Percentiles rank a stretch among this genome's conserved stretches.
These are phyloP conservation scores for Neofusicoccum cordaticola DNA, from an alignment of 2,329 filamentous ascomycete genomes.

Conservation along the genomic window DNA sequence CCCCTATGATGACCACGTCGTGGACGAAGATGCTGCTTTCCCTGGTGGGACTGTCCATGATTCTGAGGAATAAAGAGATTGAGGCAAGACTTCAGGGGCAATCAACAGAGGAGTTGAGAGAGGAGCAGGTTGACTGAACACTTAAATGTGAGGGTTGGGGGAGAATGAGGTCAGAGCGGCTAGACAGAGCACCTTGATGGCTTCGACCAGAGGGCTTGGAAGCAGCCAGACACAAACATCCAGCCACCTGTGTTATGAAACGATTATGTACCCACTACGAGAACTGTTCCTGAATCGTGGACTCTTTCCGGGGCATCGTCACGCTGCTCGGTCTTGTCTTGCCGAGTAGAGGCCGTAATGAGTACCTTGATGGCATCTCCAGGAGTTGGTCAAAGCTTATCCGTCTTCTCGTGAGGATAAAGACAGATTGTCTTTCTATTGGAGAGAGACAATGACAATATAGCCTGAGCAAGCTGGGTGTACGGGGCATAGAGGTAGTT, in stretches of 20 bases:
- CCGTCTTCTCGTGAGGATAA: too few species aligned
- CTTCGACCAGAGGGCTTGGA: not conserved
- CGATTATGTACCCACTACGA: too few species aligned
- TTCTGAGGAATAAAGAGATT: not conserved
- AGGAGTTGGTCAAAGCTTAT: not conserved
- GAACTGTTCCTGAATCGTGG: not conserved
- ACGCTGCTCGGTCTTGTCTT: not conserved
- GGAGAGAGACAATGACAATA: too few species aligned
- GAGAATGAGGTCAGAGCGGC: not conserved
- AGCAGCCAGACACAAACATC: not conserved
- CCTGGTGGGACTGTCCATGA: not conserved
- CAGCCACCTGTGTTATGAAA: not conserved
- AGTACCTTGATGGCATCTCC: not conserved
- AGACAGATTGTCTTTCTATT: too few species aligned
- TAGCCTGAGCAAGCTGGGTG: too few species aligned
- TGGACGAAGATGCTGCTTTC: conserved; percentile 36
- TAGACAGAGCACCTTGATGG: conserved; percentile 2
- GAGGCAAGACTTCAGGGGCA: not conserved
- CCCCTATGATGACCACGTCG: conserved; percentile 72
- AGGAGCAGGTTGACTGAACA: not conserved
- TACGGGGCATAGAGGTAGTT: too few species aligned
- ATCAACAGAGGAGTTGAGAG: not conserved
- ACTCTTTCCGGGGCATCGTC: not conserved
- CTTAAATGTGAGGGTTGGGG: not conserved
- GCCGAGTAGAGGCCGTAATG: not conserved